Percentiles rank a stretch among this genome's conserved stretches.
These are phyloP conservation scores for Digitaria exilis DNA, from an alignment of 202 grass and related monocot genomes.

Conservation along the genomic window DNA sequence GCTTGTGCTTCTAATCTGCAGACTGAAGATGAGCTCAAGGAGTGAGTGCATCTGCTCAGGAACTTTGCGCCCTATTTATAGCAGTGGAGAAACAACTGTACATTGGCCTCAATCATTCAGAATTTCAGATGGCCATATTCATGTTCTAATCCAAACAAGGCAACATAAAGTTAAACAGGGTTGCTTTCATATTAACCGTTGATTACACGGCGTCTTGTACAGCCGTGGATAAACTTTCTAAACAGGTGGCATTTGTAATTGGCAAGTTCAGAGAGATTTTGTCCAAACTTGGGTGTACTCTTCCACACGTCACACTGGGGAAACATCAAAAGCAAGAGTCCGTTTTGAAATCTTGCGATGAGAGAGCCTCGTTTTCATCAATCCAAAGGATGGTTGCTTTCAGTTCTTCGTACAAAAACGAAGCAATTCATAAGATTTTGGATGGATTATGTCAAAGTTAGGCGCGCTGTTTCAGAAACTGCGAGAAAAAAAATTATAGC, in stretches of 20 bases:
- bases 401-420: background rate
- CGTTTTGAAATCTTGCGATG: background rate
- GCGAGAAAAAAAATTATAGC: background rate
- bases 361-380: background rate
- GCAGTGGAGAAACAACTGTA: background rate
- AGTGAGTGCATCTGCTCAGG: too few relatives aligned
- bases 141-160: background rate
- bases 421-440: background rate
- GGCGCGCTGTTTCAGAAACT: background rate
- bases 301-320: background rate
- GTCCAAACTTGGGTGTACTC: conserved; percentile 11
- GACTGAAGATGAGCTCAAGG: background rate
- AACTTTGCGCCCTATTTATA: conserved; percentile 1
- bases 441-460: conserved; percentile 9
- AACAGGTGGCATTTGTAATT: background rate
- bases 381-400: background rate
- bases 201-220: background rate
- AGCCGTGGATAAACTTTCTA: background rate
- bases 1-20: background rate
- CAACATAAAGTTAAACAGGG: background rate
- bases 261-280: conserved; percentile 10
- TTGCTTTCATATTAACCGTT: background rate
- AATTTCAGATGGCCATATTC: background rate
- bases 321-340: conserved; percentile 8
- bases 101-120: background rate